A percentile compares a stretch with the other conserved stretches of the same genome.
Conservation (phyloP, 176 grass and related monocot genomes). For the Cenchrus americanus region DNA sequence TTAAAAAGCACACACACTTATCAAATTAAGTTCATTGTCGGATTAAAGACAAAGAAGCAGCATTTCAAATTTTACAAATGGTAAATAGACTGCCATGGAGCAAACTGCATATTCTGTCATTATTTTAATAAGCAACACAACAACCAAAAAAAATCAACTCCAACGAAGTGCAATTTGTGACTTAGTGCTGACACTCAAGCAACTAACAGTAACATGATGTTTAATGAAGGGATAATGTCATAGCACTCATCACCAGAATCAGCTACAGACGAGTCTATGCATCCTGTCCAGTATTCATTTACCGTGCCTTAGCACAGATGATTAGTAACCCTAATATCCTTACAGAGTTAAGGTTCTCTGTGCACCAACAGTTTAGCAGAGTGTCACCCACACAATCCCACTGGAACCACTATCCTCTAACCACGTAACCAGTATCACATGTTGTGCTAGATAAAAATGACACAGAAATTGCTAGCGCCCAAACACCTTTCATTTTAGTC, state of each 20-base stretch:
- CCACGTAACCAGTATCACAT: not conserved
- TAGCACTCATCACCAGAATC: not conserved
- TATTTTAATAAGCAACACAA: conserved; percentile 12
- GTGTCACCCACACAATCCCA: not conserved
- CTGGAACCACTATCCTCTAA: not conserved
- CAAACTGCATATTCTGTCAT: conserved; percentile 11
- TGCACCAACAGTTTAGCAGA: not conserved
- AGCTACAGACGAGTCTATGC: conserved; percentile 2
- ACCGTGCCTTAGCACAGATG: conserved; percentile 8
- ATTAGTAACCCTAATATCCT: conserved; percentile 11
- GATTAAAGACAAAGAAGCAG: not conserved
- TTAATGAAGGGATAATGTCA: not conserved
- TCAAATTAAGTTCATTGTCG: not conserved
- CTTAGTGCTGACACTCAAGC: not conserved
- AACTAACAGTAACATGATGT: not conserved
- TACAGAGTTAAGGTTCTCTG: not conserved
- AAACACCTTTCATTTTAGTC: not conserved
- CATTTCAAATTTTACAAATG: not conserved
- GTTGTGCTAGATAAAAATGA: conserved; percentile 34
- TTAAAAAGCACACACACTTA: not conserved
- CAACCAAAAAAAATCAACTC: not conserved
- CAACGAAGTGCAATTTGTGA: not conserved
- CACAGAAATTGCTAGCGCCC: not conserved
- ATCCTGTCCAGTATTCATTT: conserved; percentile 3
- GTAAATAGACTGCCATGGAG: not conserved